phyloP scores from a whole-genome alignment of 2,329 filamentous ascomycete genomes.

The Basipetospora chlamydospora region DNA sequence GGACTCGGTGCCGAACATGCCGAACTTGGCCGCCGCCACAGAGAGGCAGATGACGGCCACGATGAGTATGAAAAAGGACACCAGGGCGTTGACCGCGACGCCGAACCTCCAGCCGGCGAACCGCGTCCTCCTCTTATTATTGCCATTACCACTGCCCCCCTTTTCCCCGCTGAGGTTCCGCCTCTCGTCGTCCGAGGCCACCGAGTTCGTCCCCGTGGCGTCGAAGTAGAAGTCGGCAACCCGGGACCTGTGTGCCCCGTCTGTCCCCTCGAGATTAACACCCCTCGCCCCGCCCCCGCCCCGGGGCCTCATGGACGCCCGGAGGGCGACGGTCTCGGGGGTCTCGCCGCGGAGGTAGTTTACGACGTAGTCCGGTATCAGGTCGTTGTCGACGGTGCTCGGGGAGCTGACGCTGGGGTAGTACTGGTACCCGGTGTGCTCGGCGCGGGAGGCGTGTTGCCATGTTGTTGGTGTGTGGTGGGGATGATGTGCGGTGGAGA shows the following conservation, averaged over 20 bases:
- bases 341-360: slow-evolving; percentile 42
- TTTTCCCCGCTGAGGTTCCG: slow-evolving; percentile 9
- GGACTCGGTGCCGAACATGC: slow-evolving; percentile 19
- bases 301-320: slow-evolving; percentile 20
- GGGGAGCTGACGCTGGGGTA: slow-evolving; percentile 10
- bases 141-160: slow-evolving; percentile 14
- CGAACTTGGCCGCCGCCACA: slow-evolving; percentile 19
- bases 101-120: slow-evolving; percentile 33
- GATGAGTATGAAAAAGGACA: slow-evolving; percentile 23
- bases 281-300: neutral
- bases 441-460: neutral
- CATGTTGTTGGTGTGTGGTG: slow-evolving; percentile 6
- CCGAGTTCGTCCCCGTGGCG: slow-evolving; percentile 11
- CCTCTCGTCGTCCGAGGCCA: slow-evolving; percentile 1
- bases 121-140: slow-evolving; percentile 6
- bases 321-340: slow-evolving; percentile 33
- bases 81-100: slow-evolving; percentile 26
- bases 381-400: slow-evolving; percentile 23
- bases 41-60: slow-evolving; percentile 24
- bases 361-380: slow-evolving; percentile 40
- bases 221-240: slow-evolving; percentile 19
- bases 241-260: slow-evolving; percentile 15
- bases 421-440: neutral
- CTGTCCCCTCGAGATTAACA: slow-evolving; percentile 1
- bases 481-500: slow-evolving; percentile 5